Base-by-base conservation (phyloP, 2,329 filamentous ascomycete genomes). In the Colletotrichum sp. region DNA sequence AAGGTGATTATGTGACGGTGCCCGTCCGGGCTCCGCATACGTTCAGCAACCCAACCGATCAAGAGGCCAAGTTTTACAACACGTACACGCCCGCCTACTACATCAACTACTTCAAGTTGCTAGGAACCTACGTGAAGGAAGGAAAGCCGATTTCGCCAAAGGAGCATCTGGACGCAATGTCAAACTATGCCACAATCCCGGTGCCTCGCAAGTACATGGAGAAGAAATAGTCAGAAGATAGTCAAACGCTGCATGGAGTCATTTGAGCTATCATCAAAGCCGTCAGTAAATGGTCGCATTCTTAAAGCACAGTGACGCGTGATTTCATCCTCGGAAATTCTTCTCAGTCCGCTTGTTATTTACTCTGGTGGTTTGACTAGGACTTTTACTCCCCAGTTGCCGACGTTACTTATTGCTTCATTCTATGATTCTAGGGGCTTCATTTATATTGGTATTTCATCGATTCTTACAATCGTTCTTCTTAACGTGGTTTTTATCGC, bases 31-130 rank as follows among this genome's bases (percentile, higher is more conserved):
- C 79, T 1, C 78, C 79, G 12, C 79, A 80, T 69, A 79, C 74
- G 60, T 80, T 80, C 62, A 80, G 79, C 74, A 80, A 80, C 26
- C 79, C 79, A 3, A 79, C 79, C 44, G 78, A 79, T 9, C 78
- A 79, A 13, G 79, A 80, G 55, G 79, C 79, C 8, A 71, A 79
- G 2, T 80, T 80, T 44, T 75, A 80, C 62, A 80, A 80, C 71
- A 79, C 79, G 0, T 78, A 75, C 13, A 79, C 79, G 1, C 79
- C 79, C 0, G 78, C 77, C 0, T 80, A 79, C 74, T 80, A 79
- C 49, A 78, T 80, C 62, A 65, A 65, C 15, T 44, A 65, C 62
- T 65, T 65, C 62, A 65, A 44, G 32, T 39, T 65, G 16, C 24
- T 65, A n/a, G 62, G 62, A 28, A 65, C 62, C 12, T 65, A 65